phyloP scores from a whole-genome alignment of 1,284 basidiomycete genomes.

The Austropuccinia psidii region DNA sequence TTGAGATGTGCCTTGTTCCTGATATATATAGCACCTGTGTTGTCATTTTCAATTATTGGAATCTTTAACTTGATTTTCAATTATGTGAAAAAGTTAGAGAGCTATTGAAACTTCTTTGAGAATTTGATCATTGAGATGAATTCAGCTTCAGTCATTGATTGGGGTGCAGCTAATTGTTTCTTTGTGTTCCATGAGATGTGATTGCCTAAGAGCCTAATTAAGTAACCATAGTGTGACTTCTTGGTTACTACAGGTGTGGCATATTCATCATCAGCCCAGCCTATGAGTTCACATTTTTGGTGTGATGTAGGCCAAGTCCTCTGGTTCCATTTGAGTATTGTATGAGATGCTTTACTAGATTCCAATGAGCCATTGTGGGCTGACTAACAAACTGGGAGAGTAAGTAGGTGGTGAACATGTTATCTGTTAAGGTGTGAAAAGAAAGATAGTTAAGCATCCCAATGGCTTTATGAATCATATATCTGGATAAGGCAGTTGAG shows the following conservation, averaged over 20 bases:
- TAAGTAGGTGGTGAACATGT: not conserved
- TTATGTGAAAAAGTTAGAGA: not conserved
- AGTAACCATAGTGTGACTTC: not conserved
- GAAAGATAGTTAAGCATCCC: slow-evolving; percentile 1
- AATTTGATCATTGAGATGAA: not conserved
- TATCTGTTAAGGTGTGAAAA: not conserved
- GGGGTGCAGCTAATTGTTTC: not conserved
- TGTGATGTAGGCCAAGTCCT: not conserved
- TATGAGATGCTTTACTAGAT: not conserved
- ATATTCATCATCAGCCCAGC: slow-evolving; percentile 3
- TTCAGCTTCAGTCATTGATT: slow-evolving; percentile 1
- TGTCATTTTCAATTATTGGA: not conserved
- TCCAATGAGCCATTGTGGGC: not conserved
- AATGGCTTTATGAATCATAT: too few species aligned
- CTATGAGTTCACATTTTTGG: not conserved
- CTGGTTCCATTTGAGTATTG: not conserved
- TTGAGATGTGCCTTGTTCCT: slow-evolving; percentile 6
- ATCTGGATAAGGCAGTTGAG: too few species aligned
- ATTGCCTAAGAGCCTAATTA: not conserved
- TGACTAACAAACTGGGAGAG: not conserved
- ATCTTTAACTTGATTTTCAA: not conserved
- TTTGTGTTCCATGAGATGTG: not conserved
- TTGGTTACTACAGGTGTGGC: not conserved
- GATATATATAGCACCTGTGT: not conserved
- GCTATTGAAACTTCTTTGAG: not conserved